Percentiles rank a stretch among this genome's conserved stretches.
phyloP scores from a whole-genome alignment of 108 stramenopile genomes.

The Conticribra guillardii region DNA sequence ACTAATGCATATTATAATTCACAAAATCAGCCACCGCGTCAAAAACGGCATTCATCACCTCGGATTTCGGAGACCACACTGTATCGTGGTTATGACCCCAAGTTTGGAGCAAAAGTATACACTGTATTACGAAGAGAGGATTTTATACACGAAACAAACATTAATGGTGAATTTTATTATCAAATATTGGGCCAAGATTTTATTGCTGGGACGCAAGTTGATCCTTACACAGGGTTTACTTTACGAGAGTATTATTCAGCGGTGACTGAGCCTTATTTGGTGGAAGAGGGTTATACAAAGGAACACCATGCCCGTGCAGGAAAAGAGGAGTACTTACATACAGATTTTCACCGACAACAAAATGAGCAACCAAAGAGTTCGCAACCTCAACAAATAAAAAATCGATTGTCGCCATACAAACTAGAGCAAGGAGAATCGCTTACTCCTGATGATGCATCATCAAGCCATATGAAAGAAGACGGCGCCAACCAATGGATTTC shows the following conservation, averaged over 20 bases:
- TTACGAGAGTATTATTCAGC: constrained; percentile 53
- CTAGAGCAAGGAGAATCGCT: constrained; percentile 43
- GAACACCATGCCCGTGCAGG: no score
- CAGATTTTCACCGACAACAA: constrained; percentile 13
- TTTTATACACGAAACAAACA: constrained; percentile 18
- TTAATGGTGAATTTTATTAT: constrained; percentile 47
- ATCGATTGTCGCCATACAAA: constrained; percentile 45
- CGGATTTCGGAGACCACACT: constrained; percentile 46
- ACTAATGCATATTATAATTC: constrained; percentile 4
- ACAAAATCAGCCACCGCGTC: not conserved
- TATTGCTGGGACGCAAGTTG: constrained; percentile 60
- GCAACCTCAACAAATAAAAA: constrained; percentile 23
- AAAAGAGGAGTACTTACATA: no score
- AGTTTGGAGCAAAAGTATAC: constrained; percentile 30
- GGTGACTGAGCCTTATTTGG: constrained; percentile 62
- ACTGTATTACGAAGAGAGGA: constrained; percentile 49
- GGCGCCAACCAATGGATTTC: constrained; percentile 48
- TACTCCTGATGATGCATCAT: constrained; percentile 18
- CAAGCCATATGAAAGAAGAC: not conserved
- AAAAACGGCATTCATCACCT: constrained; percentile 17
- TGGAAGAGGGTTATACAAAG: constrained; percentile 64
- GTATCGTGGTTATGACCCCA: constrained; percentile 38
- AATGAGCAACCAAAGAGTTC: constrained; percentile 10
- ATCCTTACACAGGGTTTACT: constrained; percentile 55
- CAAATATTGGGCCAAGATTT: constrained; percentile 44